Base-by-base conservation (phyloP, 1,139 yeast genomes). In the Diutina catenulata region DNA sequence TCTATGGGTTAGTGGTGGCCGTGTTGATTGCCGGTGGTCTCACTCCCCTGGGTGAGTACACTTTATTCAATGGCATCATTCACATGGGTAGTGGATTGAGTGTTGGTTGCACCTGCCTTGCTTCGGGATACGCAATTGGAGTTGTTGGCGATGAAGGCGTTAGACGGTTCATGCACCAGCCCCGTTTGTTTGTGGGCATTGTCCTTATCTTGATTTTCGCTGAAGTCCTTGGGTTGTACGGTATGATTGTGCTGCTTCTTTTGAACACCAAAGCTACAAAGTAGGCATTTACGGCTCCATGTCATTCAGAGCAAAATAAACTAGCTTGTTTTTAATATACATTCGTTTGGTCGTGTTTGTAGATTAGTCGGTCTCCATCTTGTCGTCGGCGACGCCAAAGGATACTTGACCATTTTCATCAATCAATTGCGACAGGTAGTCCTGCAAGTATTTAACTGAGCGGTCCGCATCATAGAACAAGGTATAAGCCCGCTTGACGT, bases 131-230 rank as follows among this genome's bases (percentile, higher is more conserved):
- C 57, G 95, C 98, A 50, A 91, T 91, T 65, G 99, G 99, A 48
- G 87, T 91, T 46, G 99, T 91, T 39, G 99, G 99, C 48, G 98
- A 91, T 58, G 97, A 88, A 49, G 98, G 98, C 56, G 97, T 91
- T 40, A 80, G 98, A 59, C 94, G 88, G 54, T 79, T 80, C 49
- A 91, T 88, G 76, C 95, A 86, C 60, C 97, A 91, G 65, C 96
- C 96, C 47, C 77, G 96, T 61, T 72, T 91, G 49, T 91, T 91
- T 62, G 98, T 91, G 44, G 95, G 95, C 43, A 78, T 78, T 61
- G 91, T 88, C 55, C 76, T 88, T 64, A 91, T 91, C 58, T 79
- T 91, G 59, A 91, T 91, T 80, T 91, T 91, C 62, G 95, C 97
- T 37, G 97, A 91, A 70, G 98, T 91, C 44, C 72, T 91, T 64